phyloP scores from a whole-genome alignment of 2,329 filamentous ascomycete genomes.

The Fusarium anthophilum region DNA sequence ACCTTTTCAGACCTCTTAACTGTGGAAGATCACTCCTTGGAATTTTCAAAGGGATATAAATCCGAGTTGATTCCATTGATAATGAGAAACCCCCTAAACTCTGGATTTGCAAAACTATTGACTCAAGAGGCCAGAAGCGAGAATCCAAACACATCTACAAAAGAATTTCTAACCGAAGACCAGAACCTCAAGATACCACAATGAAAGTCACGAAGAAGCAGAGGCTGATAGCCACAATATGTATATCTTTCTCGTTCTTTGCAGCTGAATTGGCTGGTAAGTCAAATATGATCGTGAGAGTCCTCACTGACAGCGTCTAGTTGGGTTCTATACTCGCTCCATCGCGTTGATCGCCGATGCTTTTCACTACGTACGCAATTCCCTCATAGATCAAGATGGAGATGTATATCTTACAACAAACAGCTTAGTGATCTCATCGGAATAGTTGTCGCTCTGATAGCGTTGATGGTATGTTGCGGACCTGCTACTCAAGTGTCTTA shows the following conservation, averaged over 20 bases:
- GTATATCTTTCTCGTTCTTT: constrained; percentile 62
- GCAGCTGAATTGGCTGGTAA: constrained; percentile 60
- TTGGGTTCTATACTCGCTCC: constrained; percentile 76
- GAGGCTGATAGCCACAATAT: constrained; percentile 58
- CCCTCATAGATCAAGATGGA: not conserved
- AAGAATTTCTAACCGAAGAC: not conserved
- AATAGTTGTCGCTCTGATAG: constrained; percentile 72
- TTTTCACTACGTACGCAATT: constrained; percentile 70
- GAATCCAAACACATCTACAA: not conserved
- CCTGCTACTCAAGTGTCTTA: not conserved
- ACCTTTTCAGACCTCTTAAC: not conserved
- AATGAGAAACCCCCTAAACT: no score
- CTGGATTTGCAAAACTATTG: not conserved
- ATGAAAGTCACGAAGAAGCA: constrained; percentile 50
- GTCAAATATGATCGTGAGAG: constrained; percentile 5
- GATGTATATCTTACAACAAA: constrained; percentile 12
- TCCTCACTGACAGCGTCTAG: constrained; percentile 44
- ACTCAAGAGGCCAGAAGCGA: not conserved
- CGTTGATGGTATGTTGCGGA: constrained; percentile 63
- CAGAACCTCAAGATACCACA: not conserved
- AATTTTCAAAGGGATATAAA: not conserved
- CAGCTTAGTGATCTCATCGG: constrained; percentile 77
- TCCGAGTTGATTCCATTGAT: not conserved
- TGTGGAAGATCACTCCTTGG: constrained; percentile 10
- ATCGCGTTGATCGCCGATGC: constrained; percentile 80